Evolutionary conservation across 1,284 basidiomycete species (phyloP).

Genomic region (Tremellales sp.): DNA sequence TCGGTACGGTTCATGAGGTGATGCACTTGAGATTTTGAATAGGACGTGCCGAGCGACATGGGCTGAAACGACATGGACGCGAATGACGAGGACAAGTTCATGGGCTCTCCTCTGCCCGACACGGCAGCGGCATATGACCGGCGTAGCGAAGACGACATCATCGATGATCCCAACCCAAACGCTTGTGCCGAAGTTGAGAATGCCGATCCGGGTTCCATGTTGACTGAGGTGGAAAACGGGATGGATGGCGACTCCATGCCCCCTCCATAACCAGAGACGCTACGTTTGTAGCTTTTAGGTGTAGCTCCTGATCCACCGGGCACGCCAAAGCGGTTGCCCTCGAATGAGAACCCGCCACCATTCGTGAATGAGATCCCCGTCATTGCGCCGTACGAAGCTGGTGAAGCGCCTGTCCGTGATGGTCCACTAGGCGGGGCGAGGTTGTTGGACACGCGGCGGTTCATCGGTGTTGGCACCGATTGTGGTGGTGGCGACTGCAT

Average conservation of each 20-base stretch:
- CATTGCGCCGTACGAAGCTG: constrained; percentile 45
- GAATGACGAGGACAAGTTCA: constrained; percentile 36
- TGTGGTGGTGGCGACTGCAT: constrained; percentile 27
- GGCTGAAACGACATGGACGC: constrained; percentile 39
- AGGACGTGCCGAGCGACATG: constrained; percentile 31
- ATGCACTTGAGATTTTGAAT: constrained; percentile 37
- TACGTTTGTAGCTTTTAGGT: constrained; percentile 12
- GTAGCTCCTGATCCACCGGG: constrained; percentile 15
- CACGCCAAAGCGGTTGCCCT: constrained; percentile 15
- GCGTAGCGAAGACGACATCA: constrained; percentile 33
- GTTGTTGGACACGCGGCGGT: constrained; percentile 1
- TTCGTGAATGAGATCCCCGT: constrained; percentile 42
- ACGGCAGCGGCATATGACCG: constrained; percentile 43
- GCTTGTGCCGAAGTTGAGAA: constrained; percentile 30
- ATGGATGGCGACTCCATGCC: constrained; percentile 34
- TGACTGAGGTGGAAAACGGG: constrained; percentile 41
- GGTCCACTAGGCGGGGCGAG: constrained; percentile 10
- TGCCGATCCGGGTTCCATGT: constrained; percentile 40
- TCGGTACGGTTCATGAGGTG: constrained; percentile 38
- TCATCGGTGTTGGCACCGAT: constrained; percentile 15
- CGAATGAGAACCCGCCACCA: constrained; percentile 39
- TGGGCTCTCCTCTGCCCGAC: constrained; percentile 13
- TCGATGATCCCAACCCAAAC: constrained; percentile 25
- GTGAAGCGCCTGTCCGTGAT: constrained; percentile 28
- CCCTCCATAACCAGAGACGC: not conserved